A percentile compares a stretch with the other conserved stretches of the same genome.
Evolutionary conservation across 179 eudicot species (phyloP).

Genomic region (Drosera spatulata): DNA sequence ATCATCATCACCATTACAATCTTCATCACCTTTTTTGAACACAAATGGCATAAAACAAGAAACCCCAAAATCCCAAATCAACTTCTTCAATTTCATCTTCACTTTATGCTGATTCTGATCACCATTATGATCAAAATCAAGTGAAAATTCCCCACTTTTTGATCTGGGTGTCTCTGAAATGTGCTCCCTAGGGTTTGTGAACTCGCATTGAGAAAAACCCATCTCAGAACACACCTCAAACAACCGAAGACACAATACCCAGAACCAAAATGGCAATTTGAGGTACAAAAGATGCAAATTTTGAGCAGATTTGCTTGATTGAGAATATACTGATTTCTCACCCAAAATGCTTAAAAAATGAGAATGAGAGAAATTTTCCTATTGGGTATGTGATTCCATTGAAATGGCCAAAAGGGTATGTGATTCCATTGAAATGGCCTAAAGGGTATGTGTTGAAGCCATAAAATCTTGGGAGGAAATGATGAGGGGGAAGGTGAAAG

Average conservation of each 20-base stretch:
- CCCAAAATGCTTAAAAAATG: not conserved
- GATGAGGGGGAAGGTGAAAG: not conserved
- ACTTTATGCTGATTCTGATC: slow-evolving; percentile 25
- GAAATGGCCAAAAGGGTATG: too few relatives aligned
- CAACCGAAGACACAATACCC: slow-evolving; percentile 23
- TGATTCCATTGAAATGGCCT: too few relatives aligned
- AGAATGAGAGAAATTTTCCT: not conserved
- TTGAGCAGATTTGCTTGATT: not conserved
- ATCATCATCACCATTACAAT: slow-evolving; percentile 2
- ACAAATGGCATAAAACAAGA: slow-evolving; percentile 32
- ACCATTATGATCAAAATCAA: slow-evolving; percentile 12
- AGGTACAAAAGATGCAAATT: slow-evolving; percentile 1
- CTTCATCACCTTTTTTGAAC: not conserved
- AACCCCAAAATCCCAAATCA: slow-evolving; percentile 73
- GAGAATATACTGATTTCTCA: not conserved
- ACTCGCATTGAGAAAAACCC: slow-evolving; percentile 38
- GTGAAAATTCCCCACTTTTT: slow-evolving; percentile 4
- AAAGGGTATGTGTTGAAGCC: too few relatives aligned
- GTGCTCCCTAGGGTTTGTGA: slow-evolving; percentile 19
- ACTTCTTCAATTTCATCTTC: slow-evolving; percentile 36
- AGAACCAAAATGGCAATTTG: slow-evolving; percentile 9
- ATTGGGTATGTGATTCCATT: not conserved
- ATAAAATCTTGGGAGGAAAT: not conserved
- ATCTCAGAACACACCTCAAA: slow-evolving; percentile 32
- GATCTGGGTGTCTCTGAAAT: slow-evolving; percentile 13